Evolutionary conservation across 129 eudicot genomes (phyloP).

Genomic region (Heracleum sosnowskyi): DNA sequence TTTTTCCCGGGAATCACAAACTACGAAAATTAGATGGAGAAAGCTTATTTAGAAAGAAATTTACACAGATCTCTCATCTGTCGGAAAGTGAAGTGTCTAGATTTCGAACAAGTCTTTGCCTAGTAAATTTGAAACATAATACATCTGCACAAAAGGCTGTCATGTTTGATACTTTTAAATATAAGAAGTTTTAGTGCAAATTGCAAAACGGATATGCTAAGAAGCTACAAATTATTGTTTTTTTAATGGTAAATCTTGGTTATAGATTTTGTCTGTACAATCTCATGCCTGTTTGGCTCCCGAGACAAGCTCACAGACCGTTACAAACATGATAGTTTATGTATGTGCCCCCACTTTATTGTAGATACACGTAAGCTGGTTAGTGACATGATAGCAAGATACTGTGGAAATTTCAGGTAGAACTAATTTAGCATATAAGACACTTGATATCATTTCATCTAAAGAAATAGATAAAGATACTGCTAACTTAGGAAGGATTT

Average conservation of each 20-base stretch:
- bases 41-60: neutral
- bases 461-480: neutral
- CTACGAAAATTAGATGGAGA: neutral
- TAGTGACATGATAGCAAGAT: neutral
- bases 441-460: neutral
- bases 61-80: neutral
- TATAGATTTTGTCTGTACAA: neutral
- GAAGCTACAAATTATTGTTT: neutral
- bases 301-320: neutral
- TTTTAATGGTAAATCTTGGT: neutral
- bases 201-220: too few relatives aligned
- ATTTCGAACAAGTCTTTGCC: neutral
- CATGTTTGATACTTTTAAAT: neutral
- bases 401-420: neutral
- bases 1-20: neutral
- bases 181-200: neutral
- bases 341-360: too few relatives aligned
- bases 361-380: neutral
- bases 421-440: neutral
- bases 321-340: too few relatives aligned
- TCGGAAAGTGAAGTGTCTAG: neutral
- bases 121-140: neutral
- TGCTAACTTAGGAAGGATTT: neutral
- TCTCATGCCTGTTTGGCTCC: neutral
- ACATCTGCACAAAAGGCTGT: neutral